A percentile compares a stretch with the other conserved stretches of the same genome.
These are phyloP conservation scores for Scutellaria galericulata DNA, from an alignment of 257 asterid species.

Conservation along the genomic window DNA sequence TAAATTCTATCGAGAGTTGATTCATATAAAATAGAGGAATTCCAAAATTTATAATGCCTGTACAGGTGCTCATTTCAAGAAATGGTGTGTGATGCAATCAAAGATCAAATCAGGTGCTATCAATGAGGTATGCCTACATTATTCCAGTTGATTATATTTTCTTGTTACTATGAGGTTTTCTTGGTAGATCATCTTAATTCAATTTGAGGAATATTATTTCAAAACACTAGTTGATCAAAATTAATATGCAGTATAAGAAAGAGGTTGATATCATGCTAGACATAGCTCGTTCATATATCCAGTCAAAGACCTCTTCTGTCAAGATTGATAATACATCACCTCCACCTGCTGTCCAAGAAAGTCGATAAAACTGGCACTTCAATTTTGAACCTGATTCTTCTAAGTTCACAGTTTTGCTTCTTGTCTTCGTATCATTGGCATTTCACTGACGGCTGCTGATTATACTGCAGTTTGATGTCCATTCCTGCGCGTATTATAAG, in stretches of 20 bases:
- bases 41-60: not conserved
- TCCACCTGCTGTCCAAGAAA: constrained; percentile 45
- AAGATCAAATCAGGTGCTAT: constrained; percentile 89
- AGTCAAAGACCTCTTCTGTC: constrained; percentile 49
- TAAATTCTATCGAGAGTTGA: not conserved
- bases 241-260: constrained; percentile 77
- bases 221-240: not conserved
- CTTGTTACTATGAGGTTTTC: not conserved
- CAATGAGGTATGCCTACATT: constrained; percentile 60
- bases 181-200: not conserved
- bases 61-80: constrained; percentile 95
- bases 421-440: not conserved
- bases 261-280: constrained; percentile 90
- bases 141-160: not conserved
- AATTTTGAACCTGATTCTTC: not conserved
- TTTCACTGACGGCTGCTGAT: too few species aligned
- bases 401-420: constrained; percentile 21
- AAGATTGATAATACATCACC: constrained; percentile 42
- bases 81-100: constrained; percentile 99
- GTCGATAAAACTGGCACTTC: constrained; percentile 29
- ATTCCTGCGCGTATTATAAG: constrained; percentile 24
- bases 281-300: constrained; percentile 67
- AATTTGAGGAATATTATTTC: not conserved
- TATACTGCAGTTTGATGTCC: not conserved
- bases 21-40: not conserved